Evolutionary conservation across 192 early-diverging fungal species (phyloP).

Genomic region (Coemansia sp.): DNA sequence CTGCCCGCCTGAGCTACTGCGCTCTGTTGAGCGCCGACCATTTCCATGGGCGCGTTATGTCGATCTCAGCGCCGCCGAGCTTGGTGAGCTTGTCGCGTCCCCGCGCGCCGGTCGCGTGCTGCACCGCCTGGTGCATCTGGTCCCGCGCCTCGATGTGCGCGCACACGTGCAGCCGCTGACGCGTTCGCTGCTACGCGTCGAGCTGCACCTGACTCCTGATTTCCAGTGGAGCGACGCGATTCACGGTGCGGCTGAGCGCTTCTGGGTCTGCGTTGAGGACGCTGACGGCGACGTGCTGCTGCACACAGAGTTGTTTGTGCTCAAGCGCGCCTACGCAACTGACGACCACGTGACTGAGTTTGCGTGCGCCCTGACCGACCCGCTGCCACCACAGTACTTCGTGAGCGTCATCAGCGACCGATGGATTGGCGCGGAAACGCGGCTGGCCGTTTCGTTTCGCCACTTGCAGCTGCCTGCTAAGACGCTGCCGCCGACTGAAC

Average conservation of each 20-base stretch:
- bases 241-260: slow-evolving; percentile 79
- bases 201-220: slow-evolving; percentile 89
- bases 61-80: slow-evolving; percentile 86
- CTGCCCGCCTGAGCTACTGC: slow-evolving; percentile 74
- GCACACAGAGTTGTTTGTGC: slow-evolving; percentile 86
- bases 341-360: slow-evolving; percentile 88
- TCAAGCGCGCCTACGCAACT: slow-evolving; percentile 78
- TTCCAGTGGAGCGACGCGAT: slow-evolving; percentile 92
- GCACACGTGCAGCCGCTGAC: slow-evolving; percentile 94
- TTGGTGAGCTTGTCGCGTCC: slow-evolving; percentile 85
- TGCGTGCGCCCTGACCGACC: slow-evolving; percentile 87
- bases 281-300: slow-evolving; percentile 86
- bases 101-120: slow-evolving; percentile 88
- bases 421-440: slow-evolving; percentile 91
- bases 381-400: slow-evolving; percentile 96
- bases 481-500: slow-evolving; percentile 90
- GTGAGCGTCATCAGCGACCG: slow-evolving; percentile 89
- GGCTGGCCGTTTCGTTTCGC: slow-evolving; percentile 89
- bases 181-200: slow-evolving; percentile 83
- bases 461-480: slow-evolving; percentile 90
- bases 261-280: slow-evolving; percentile 96
- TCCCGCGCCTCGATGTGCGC: slow-evolving; percentile 87
- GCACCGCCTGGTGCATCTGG: slow-evolving; percentile 86
- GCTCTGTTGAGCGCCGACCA: slow-evolving; percentile 87
- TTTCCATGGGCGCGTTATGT: slow-evolving; percentile 94